phyloP scores from a whole-genome alignment of 2,329 filamentous ascomycete genomes.

The Ophiostoma triangulosporum region DNA sequence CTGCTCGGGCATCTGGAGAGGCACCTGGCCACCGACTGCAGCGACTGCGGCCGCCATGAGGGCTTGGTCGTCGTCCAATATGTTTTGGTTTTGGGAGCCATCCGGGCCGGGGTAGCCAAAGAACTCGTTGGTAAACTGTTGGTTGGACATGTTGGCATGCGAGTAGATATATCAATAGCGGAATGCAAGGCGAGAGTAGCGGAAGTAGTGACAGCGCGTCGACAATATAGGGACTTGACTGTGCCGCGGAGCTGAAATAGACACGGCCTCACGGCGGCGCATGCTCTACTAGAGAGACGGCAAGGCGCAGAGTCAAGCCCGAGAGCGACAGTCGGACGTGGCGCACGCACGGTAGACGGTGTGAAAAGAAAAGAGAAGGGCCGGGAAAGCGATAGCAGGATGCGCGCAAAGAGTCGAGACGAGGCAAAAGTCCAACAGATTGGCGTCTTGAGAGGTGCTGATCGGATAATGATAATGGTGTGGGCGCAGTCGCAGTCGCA shows the following conservation, averaged over 20 bases:
- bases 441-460: no score
- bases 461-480: no score
- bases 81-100: background rate
- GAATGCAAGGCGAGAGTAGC: background rate
- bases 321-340: background rate
- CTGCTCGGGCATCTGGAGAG: background rate
- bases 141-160: background rate
- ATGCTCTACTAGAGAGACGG: background rate
- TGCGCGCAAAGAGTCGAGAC: no score
- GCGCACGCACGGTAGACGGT: no score
- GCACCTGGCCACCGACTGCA: background rate
- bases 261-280: background rate
- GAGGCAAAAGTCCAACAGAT: no score
- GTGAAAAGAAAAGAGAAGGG: no score
- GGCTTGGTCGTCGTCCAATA: constrained; percentile 4
- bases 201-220: background rate
- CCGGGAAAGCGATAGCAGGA: no score
- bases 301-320: background rate
- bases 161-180: background rate
- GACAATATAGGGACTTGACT: background rate
- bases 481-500: no score
- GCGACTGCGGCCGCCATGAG: constrained; percentile 17
- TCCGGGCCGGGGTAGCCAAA: constrained; percentile 9
- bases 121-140: constrained; percentile 8
- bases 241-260: background rate